Percentiles rank a stretch among this genome's conserved stretches.
These are phyloP conservation scores for Davidsoniella eucalypti DNA, from an alignment of 2,329 filamentous ascomycete species.

Conservation along the genomic window DNA sequence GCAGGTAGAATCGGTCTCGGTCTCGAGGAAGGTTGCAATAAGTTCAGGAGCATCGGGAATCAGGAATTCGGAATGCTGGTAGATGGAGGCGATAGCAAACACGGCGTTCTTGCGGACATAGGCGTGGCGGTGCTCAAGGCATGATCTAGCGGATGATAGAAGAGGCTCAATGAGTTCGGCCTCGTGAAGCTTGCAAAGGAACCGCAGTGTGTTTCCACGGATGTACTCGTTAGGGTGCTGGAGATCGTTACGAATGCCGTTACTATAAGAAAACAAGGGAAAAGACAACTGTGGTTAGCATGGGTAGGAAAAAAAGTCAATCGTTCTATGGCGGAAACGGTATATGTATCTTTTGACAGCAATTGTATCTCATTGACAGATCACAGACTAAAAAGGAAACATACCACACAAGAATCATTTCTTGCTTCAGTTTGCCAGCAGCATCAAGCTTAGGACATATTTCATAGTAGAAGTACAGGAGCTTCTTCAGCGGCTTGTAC, in stretches of 20 bases:
- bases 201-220: conserved; percentile 91
- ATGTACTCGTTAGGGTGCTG: conserved; percentile 98
- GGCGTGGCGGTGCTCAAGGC: conserved; percentile 87
- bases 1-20: conserved; percentile 86
- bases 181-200: conserved; percentile 90
- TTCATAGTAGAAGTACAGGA: conserved; percentile 98
- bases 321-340: background rate
- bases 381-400: conserved; percentile 10
- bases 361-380: background rate
- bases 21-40: conserved; percentile 73
- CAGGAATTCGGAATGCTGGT: conserved; percentile 72
- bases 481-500: conserved; percentile 90
- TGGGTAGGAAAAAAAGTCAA: conserved; percentile 16
- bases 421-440: conserved; percentile 90
- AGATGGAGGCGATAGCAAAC: conserved; percentile 85
- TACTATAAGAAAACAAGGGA: conserved; percentile 37
- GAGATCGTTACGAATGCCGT: conserved; percentile 92
- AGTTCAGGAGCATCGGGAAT: conserved; percentile 94
- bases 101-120: conserved; percentile 98
- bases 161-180: conserved; percentile 91
- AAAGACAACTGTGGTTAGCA: background rate
- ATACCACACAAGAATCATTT: conserved; percentile 98
- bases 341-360: background rate
- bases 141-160: conserved; percentile 77
- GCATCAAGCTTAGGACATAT: conserved; percentile 92